These are phyloP conservation scores for Huntiella omanensis DNA, from an alignment of 2,329 filamentous ascomycete species.

Conservation along the genomic window DNA sequence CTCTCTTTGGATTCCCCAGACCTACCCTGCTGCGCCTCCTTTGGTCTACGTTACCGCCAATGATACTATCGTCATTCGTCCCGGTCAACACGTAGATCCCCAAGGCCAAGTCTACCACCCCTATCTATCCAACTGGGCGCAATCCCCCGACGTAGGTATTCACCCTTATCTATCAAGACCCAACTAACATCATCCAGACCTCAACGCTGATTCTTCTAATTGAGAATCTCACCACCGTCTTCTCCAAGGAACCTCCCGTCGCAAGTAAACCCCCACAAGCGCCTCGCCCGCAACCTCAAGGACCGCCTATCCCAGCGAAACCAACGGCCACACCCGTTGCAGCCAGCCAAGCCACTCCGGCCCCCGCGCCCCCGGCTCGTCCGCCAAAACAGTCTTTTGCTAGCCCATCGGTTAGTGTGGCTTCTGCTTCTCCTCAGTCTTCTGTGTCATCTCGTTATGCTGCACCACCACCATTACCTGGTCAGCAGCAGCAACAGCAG, in stretches of 20 bases:
- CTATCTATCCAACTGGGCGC: conserved; percentile 75
- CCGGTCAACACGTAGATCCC: conserved; percentile 84
- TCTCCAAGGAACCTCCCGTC: conserved; percentile 87
- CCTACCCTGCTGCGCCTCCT: conserved; percentile 71
- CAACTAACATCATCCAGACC: conserved; percentile 33
- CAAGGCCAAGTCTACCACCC: conserved; percentile 92
- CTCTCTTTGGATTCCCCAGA: conserved; percentile 80
- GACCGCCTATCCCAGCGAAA: conserved; percentile 28
- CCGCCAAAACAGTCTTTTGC: conserved; percentile 13
- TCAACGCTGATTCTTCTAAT: conserved; percentile 71
- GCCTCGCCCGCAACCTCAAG: conserved; percentile 26
- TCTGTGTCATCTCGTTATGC: conserved; percentile 21
- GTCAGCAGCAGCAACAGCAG: neutral
- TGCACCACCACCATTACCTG: conserved; percentile 27
- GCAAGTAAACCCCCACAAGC: conserved; percentile 32
- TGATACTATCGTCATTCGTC: conserved; percentile 71
- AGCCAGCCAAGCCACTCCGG: conserved; percentile 12
- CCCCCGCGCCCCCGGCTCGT: conserved; percentile 15
- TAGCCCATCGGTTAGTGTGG: neutral
- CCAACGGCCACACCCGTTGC: conserved; percentile 15
- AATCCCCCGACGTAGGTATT: conserved; percentile 69
- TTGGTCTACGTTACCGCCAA: conserved; percentile 79
- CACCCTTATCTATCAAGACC: conserved; percentile 6
- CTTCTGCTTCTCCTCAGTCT: neutral
- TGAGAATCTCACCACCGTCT: conserved; percentile 64